Base-by-base conservation (phyloP, 2,329 filamentous ascomycete genomes). In the Calonectria hongkongensis region DNA sequence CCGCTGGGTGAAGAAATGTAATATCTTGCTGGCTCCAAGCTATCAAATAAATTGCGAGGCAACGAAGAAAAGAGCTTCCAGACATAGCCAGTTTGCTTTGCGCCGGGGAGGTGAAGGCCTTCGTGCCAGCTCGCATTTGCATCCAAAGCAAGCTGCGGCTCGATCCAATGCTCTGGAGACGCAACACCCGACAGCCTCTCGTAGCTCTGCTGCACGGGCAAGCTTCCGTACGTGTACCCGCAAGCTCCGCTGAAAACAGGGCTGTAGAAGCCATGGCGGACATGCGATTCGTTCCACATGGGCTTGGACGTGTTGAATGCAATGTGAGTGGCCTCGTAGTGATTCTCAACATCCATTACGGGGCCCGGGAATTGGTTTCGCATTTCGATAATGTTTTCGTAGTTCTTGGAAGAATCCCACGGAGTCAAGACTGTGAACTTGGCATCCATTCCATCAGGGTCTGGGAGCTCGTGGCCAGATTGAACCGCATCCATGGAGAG, bases 231-330 rank as follows among this genome's bases (percentile, higher is more conserved):
- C 0, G 51, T 58, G 15, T 58, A 58, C 16, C 51, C 51, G 12
- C 51, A 58, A 9, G 51, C 51, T 21, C 51, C 51, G n/a, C 51
- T 58, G 30, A 58, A 58, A 8, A 58, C 51, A 16, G 51, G 16
- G 13, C 51, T 58, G 51, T 58, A 58, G 30, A 58, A 58, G 8
- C 51, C 51, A 16, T 58, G 51, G n/a, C 51, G 51, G 5, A 58
- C 51, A n/a, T 58, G 51, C 8, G 51, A 58, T n/a, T 58, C 51
- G 4, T 58, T 58, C 51, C 51, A 58, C 51, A 58, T 58, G 3
- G 51, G 51, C 30, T 58, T 58, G 10, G 51, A 58, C 30, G 51
- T 58, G 51, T 58, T 58, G n/a, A 58, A 58, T 15, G 51, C 51
- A 10, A 58, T 58, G 51, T 58, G 51, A 15, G 51, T 58, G 10